phyloP scores from a whole-genome alignment of 768 basidiomycete genomes.

The Chalciporus chontae region DNA sequence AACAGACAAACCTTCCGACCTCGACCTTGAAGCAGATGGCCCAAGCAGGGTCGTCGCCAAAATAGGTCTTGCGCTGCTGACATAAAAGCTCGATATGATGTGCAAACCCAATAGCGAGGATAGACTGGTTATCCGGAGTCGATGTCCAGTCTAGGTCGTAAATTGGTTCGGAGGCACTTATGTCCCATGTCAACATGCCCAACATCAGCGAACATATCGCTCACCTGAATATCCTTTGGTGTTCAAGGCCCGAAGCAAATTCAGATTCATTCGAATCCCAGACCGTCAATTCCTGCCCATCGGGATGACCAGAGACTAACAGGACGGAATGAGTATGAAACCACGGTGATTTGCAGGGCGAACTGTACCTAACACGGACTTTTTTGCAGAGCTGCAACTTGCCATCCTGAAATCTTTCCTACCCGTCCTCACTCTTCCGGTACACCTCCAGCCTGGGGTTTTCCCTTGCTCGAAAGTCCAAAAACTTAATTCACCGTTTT shows the following conservation, averaged over 20 bases:
- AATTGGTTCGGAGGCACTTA: conserved; percentile 49
- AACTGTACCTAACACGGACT: conserved; percentile 78
- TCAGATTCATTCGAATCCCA: conserved; percentile 97
- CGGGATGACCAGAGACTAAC: conserved; percentile 55
- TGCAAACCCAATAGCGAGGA: conserved; percentile 84
- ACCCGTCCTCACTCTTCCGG: conserved; percentile 72
- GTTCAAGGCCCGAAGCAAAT: conserved; percentile 88
- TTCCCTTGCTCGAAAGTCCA: conserved; percentile 64
- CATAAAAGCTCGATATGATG: conserved; percentile 83
- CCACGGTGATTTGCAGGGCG: not conserved
- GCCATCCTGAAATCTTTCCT: conserved; percentile 63
- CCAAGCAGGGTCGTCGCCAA: conserved; percentile 81
- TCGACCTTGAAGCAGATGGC: conserved; percentile 66
- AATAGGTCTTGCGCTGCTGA: conserved; percentile 90
- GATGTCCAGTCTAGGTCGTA: conserved; percentile 92
- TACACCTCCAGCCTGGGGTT: conserved; percentile 53
- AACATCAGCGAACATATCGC: conserved; percentile 7
- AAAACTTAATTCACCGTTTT: conserved; percentile 77
- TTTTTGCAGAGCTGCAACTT: conserved; percentile 87
- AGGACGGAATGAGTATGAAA: conserved; percentile 3
- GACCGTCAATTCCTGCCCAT: conserved; percentile 81
- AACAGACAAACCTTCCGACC: conserved; percentile 54
- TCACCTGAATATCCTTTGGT: conserved; percentile 58
- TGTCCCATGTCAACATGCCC: not conserved
- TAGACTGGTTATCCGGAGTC: conserved; percentile 85